Percentiles rank a stretch among this genome's conserved stretches.
phyloP scores from a whole-genome alignment of 1,139 yeast genomes.

The Saccharomyces hybrid region DNA sequence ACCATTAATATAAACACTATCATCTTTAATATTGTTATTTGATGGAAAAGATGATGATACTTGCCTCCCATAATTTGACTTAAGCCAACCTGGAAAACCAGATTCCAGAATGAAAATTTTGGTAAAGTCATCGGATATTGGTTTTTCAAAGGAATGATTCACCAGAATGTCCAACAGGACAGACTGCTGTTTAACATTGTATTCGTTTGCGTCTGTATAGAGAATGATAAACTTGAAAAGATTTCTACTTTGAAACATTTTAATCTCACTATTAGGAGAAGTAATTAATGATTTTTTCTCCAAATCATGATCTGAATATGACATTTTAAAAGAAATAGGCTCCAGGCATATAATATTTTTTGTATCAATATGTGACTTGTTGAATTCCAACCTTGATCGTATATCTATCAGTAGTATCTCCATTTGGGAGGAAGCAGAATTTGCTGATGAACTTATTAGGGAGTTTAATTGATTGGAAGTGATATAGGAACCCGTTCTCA shows the following conservation, averaged over 20 bases:
- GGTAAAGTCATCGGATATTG: constrained; percentile 12
- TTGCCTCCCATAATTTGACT: constrained; percentile 7
- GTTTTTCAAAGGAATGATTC: constrained; percentile 25
- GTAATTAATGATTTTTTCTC: constrained; percentile 49
- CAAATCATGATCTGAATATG: constrained; percentile 50
- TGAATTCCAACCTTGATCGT: constrained; percentile 51
- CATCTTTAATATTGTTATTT: constrained; percentile 9
- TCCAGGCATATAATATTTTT: constrained; percentile 60
- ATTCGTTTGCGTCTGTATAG: constrained; percentile 39
- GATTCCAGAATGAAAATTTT: constrained; percentile 18
- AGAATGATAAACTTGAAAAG: constrained; percentile 54
- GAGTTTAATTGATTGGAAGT: constrained; percentile 12
- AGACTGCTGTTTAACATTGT: constrained; percentile 18
- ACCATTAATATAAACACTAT: constrained; percentile 21
- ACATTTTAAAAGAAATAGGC: constrained; percentile 46
- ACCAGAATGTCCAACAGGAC: constrained; percentile 19
- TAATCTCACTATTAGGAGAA: constrained; percentile 47
- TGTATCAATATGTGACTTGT: constrained; percentile 49
- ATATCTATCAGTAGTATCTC: constrained; percentile 53
- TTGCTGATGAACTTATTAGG: background rate
- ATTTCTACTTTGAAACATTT: constrained; percentile 44
- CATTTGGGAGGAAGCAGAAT: background rate
- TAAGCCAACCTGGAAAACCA: constrained; percentile 22
- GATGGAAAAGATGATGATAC: background rate
- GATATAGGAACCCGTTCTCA: constrained; percentile 14